These are phyloP conservation scores for Trichoderma guizhouense DNA, from an alignment of 2,329 filamentous ascomycete species.

Conservation along the genomic window DNA sequence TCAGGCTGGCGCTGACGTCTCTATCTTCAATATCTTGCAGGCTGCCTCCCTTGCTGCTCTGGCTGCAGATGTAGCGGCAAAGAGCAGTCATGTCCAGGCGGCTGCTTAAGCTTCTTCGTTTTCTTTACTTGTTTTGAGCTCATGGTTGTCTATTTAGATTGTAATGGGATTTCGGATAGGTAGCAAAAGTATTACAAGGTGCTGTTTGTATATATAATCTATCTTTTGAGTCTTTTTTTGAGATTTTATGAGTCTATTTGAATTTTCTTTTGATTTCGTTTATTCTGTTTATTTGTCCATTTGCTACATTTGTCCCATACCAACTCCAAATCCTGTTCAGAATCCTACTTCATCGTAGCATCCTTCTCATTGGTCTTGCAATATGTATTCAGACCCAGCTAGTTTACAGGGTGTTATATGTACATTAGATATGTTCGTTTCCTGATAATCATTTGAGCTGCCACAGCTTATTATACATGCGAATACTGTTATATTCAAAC, in stretches of 20 bases:
- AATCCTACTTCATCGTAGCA: not conserved
- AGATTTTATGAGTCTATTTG: too few species aligned
- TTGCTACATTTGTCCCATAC: not conserved
- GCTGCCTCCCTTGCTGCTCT: not conserved
- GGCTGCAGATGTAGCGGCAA: not conserved
- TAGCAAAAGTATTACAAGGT: not conserved
- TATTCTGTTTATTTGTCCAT: not conserved
- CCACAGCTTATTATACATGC: not conserved
- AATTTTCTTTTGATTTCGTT: not conserved
- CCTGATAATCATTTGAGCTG: not conserved
- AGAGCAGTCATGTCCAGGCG: not conserved
- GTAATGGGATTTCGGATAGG: rapidly evolving
- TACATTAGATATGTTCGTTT: not conserved
- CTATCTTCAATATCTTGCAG: not conserved
- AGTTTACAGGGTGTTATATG: not conserved
- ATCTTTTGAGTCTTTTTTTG: not conserved
- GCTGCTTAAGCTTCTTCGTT: not conserved
- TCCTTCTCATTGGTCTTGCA: not conserved
- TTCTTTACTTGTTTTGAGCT: not conserved
- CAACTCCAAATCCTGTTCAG: not conserved
- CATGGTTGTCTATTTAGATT: not conserved
- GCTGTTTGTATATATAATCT: not conserved
- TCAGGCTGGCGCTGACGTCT: not conserved
- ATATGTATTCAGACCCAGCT: not conserved
- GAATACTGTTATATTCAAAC: not conserved